Evolutionary conservation across 371 early-diverging fungal genomes (phyloP).

Genomic region (Rhizopus microsporus): DNA sequence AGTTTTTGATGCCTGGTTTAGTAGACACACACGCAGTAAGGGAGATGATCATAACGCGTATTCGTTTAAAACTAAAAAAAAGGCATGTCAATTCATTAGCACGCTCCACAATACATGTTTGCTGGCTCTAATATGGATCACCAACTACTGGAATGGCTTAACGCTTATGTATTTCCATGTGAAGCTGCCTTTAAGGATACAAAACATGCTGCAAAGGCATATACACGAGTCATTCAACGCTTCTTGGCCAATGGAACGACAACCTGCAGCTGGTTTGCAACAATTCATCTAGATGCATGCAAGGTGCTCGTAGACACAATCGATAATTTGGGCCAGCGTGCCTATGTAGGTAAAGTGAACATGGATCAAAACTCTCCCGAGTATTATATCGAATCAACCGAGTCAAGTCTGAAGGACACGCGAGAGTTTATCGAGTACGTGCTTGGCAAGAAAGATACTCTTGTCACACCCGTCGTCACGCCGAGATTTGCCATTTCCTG

Average conservation of each 20-base stretch:
- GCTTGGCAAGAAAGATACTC: slow-evolving; percentile 21
- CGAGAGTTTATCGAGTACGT: slow-evolving; percentile 68
- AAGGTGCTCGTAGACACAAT: slow-evolving; percentile 72
- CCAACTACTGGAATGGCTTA: slow-evolving; percentile 88
- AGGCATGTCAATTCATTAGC: slow-evolving; percentile 38
- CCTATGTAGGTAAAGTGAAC: slow-evolving; percentile 91
- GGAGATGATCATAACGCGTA: neutral
- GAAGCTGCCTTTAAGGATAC: slow-evolving; percentile 71
- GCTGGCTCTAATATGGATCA: slow-evolving; percentile 87
- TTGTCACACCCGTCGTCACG: slow-evolving; percentile 80
- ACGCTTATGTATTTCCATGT: slow-evolving; percentile 83
- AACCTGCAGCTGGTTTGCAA: slow-evolving; percentile 89
- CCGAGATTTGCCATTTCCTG: slow-evolving; percentile 92
- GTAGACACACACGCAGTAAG: slow-evolving; percentile 87
- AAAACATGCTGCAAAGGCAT: slow-evolving; percentile 65
- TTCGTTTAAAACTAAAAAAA: neutral
- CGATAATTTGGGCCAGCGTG: slow-evolving; percentile 79
- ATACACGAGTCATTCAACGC: slow-evolving; percentile 64
- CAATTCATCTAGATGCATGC: slow-evolving; percentile 79
- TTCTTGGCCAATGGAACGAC: slow-evolving; percentile 83
- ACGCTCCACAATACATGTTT: slow-evolving; percentile 93
- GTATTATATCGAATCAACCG: slow-evolving; percentile 70
- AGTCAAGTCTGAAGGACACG: slow-evolving; percentile 68
- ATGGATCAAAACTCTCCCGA: slow-evolving; percentile 90
- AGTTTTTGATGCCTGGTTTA: slow-evolving; percentile 86